Evolutionary conservation across 768 basidiomycete genomes (phyloP).

Genomic region (Cystobasidiopsis lactophilus): DNA sequence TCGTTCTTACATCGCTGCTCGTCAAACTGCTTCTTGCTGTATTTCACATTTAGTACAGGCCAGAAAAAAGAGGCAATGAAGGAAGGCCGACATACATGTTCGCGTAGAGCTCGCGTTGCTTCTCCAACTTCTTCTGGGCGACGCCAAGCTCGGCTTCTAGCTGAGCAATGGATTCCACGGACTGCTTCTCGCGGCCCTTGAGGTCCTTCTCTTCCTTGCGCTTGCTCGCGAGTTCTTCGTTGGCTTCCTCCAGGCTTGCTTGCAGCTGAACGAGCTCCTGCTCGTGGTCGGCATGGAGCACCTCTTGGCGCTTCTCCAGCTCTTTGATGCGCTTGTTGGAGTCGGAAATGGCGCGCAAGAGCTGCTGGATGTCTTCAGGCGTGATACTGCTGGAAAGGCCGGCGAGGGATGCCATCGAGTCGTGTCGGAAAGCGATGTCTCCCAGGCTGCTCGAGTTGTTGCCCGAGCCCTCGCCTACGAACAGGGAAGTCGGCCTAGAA

Average conservation of each 20-base stretch:
- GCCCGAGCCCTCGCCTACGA: neutral
- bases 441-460: neutral
- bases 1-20: conserved; percentile 52
- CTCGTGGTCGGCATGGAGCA: conserved; percentile 53
- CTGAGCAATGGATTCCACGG: conserved; percentile 40
- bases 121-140: conserved; percentile 50
- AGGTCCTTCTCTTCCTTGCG: conserved; percentile 87
- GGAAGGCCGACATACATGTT: conserved; percentile 9
- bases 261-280: conserved; percentile 63
- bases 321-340: conserved; percentile 26
- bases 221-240: conserved; percentile 49
- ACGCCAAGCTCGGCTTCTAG: conserved; percentile 62
- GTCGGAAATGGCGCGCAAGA: neutral
- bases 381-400: neutral
- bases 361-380: neutral
- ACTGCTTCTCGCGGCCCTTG: conserved; percentile 60
- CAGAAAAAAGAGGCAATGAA: neutral
- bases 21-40: conserved; percentile 64
- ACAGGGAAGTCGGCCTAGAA: neutral
- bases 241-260: conserved; percentile 48
- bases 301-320: conserved; percentile 44
- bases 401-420: neutral
- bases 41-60: too few species aligned
- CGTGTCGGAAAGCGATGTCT: neutral
- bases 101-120: conserved; percentile 42